These are phyloP conservation scores for Oryza nivara DNA, from an alignment of 176 grass and related monocot species.

Conservation along the genomic window DNA sequence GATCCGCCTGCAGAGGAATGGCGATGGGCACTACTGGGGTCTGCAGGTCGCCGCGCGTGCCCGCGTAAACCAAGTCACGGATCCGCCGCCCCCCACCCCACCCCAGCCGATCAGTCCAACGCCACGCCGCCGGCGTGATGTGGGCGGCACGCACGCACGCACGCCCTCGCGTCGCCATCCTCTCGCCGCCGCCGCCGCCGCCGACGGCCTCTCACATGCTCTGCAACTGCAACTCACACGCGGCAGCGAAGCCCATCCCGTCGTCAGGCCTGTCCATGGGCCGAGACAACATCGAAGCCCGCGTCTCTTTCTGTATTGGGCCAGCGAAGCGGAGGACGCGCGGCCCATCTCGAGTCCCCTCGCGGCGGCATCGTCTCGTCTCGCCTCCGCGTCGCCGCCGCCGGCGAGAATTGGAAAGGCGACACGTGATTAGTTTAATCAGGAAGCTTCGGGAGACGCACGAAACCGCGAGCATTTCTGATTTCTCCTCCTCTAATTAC, in stretches of 20 bases:
- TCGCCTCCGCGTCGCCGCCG: not conserved
- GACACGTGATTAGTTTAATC: slow-evolving; percentile 6
- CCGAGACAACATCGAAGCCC: not conserved
- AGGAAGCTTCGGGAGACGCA: slow-evolving; percentile 28
- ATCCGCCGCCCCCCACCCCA: not conserved
- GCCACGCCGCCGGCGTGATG: too few relatives aligned
- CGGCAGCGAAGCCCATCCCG: not conserved
- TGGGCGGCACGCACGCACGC: too few relatives aligned
- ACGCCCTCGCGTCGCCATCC: too few relatives aligned
- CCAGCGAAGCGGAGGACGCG: not conserved
- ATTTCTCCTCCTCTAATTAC: not conserved
- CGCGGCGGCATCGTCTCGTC: not conserved
- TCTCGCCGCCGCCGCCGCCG: too few relatives aligned
- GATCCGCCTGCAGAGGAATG: not conserved
- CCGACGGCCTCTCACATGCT: not conserved
- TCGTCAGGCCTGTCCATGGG: not conserved
- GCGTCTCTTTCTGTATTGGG: not conserved
- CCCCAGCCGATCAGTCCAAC: not conserved
- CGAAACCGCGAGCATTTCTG: not conserved
- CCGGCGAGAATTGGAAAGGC: not conserved
- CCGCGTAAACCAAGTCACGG: not conserved
- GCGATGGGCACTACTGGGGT: not conserved
- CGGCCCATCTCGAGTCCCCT: not conserved
- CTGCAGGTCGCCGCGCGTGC: not conserved
- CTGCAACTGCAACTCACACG: too few relatives aligned